Percentiles rank a stretch among this genome's conserved stretches.
Conservation (phyloP, 164 flowering plant species). For the Echeveria elegans region DNA sequence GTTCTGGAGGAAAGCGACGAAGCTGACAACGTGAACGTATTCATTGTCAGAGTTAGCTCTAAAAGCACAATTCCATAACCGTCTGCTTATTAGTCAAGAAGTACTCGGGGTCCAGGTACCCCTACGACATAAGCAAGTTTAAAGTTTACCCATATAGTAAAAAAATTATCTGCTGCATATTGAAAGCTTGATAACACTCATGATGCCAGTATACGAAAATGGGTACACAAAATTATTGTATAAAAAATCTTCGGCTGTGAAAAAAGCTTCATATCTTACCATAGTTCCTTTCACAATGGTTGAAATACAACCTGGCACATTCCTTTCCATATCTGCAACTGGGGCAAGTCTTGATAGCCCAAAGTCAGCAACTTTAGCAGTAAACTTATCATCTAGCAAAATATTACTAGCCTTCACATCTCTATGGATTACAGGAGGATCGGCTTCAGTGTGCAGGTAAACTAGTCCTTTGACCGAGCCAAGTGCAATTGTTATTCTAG, state of each 20-base stretch:
- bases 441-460: conserved; percentile 82
- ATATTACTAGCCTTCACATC: conserved; percentile 91
- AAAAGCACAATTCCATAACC: conserved; percentile 62
- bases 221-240: not conserved
- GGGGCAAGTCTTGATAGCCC: conserved; percentile 92
- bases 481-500: conserved; percentile 58
- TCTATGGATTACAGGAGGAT: conserved; percentile 91
- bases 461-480: conserved; percentile 81
- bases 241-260: not conserved
- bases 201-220: not conserved
- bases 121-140: conserved; percentile 27
- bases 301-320: conserved; percentile 59
- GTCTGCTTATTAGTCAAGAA: conserved; percentile 63
- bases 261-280: conserved; percentile 31
- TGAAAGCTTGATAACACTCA: not conserved
- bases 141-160: not conserved
- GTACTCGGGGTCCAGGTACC: conserved; percentile 76
- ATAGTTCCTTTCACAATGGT: conserved; percentile 92
- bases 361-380: conserved; percentile 87
- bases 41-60: conserved; percentile 24
- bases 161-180: not conserved
- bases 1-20: conserved; percentile 70
- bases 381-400: conserved; percentile 53
- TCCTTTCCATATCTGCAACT: conserved; percentile 62
- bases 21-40: conserved; percentile 55